phyloP scores from a whole-genome alignment of 2,329 filamentous ascomycete genomes.

The Alternaria incomplexa region DNA sequence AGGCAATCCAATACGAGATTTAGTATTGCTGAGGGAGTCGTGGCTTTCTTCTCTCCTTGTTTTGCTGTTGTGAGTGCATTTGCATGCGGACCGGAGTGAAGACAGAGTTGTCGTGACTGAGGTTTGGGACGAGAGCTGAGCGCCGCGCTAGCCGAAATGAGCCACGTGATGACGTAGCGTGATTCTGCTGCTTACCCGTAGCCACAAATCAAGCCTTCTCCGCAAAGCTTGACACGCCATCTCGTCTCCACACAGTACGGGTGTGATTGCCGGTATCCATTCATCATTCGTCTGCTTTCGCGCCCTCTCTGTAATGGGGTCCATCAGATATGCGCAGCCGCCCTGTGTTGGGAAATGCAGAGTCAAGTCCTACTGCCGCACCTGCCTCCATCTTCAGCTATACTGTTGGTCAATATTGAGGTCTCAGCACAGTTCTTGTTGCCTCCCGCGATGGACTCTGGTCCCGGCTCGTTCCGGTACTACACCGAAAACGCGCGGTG shows the following conservation, averaged over 20 bases:
- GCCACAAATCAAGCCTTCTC: constrained; percentile 2
- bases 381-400: neutral
- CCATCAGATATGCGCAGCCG: neutral
- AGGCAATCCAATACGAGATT: neutral
- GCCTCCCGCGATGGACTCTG: neutral
- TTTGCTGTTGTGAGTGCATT: neutral
- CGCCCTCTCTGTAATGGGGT: neutral
- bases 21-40: neutral
- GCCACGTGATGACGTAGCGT: neutral
- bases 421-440: neutral
- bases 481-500: neutral
- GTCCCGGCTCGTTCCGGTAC: neutral
- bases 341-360: neutral
- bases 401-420: neutral
- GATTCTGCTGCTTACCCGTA: neutral
- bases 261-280: neutral
- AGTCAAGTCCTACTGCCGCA: neutral
- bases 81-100: neutral
- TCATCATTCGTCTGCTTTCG: neutral
- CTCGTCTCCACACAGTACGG: neutral
- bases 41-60: neutral
- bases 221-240: constrained; percentile 3
- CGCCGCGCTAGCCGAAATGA: neutral
- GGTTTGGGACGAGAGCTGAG: neutral
- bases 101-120: neutral